phyloP scores from a whole-genome alignment of 148 eudicot species.

The Heliamphora exappendiculata region DNA sequence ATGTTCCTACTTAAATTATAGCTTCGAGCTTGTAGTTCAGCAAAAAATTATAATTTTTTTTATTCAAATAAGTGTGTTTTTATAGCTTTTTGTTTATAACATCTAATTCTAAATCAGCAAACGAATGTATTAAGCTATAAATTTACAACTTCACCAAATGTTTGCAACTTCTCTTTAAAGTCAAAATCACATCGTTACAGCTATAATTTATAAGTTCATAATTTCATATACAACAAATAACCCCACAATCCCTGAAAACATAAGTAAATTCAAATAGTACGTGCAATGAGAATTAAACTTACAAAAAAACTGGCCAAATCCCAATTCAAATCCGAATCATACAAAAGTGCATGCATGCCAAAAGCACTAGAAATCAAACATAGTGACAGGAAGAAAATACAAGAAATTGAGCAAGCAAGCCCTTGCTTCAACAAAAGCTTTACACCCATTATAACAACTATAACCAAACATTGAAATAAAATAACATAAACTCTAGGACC shows the following conservation, averaged over 20 bases:
- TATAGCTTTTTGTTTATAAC: too few species aligned
- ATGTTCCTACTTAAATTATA: too few species aligned
- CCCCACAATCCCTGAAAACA: neutral
- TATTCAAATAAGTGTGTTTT: too few species aligned
- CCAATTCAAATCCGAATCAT: neutral
- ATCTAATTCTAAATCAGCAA: too few species aligned
- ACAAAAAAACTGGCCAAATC: constrained; percentile 3
- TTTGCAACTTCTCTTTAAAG: too few species aligned
- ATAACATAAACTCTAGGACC: neutral
- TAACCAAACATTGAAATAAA: neutral
- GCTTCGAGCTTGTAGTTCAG: too few species aligned
- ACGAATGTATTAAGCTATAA: too few species aligned
- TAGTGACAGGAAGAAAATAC: neutral
- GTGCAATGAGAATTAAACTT: neutral
- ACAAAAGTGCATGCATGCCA: neutral
- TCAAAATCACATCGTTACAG: too few species aligned
- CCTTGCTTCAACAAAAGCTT: neutral
- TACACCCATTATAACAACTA: neutral
- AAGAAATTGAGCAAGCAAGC: neutral
- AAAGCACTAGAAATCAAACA: neutral
- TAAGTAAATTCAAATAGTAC: neutral
- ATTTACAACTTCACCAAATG: too few species aligned
- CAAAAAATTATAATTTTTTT: too few species aligned
- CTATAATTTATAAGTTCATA: too few species aligned
- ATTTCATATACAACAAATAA: too few species aligned